These are phyloP conservation scores for Ophiognomonia clavigignenti-juglandacearum DNA, from an alignment of 2,329 filamentous ascomycete genomes.

Conservation along the genomic window DNA sequence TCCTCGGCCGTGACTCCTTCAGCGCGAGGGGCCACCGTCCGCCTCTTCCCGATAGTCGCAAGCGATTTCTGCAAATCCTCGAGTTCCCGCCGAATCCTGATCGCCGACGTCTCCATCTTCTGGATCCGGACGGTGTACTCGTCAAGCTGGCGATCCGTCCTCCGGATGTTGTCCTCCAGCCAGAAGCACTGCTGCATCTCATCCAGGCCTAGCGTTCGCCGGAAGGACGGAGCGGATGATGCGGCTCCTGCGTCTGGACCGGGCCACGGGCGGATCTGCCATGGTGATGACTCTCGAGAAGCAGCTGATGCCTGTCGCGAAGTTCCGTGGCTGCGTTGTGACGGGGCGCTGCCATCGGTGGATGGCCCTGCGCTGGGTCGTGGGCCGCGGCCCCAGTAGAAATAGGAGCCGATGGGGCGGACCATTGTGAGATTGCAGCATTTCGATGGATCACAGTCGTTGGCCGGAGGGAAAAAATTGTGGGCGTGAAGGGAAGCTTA, in stretches of 20 bases:
- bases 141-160: background rate
- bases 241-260: no score
- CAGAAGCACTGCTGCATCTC: conserved; percentile 5
- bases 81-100: background rate
- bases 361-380: background rate
- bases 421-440: background rate
- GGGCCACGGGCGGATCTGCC: no score
- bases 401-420: background rate
- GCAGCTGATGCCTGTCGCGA: background rate
- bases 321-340: background rate
- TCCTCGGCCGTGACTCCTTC: background rate
- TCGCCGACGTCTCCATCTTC: background rate
- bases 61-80: background rate
- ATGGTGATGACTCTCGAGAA: no score
- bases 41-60: background rate
- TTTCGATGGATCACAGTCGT: no score
- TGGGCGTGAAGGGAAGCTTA: no score
- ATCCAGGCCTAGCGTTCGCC: no score
- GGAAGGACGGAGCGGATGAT: no score
- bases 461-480: no score
- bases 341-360: background rate
- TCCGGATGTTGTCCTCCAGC: background rate
- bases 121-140: background rate
- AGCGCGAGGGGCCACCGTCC: background rate
- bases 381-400: background rate